Evolutionary conservation across 345 rosid species (phyloP), one percentile per base, ranked within the genome.

Genomic region (Camelina neglecta): DNA sequence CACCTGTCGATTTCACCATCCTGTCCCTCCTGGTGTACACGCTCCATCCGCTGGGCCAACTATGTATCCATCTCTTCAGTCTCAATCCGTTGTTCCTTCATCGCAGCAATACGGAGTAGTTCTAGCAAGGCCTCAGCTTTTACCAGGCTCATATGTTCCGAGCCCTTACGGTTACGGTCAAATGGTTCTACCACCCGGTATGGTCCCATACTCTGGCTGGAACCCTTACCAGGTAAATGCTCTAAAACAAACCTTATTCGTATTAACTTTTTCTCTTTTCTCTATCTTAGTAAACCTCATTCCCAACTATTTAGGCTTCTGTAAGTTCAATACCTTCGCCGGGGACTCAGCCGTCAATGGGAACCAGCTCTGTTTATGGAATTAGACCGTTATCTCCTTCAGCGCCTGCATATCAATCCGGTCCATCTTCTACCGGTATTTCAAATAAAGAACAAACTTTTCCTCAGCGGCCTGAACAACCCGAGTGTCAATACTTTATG

Each of bases 391-490:
- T 90, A 60, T 87, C 93, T 74, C 84, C 91, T 69, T 85, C 94
- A 16, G 88, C 86, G 10, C 82, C 89, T 66, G 85, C 86, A 60
- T 88, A 86, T 75, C 89, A 78, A 54, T 63, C 86, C 38, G 58
- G 78, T 13, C 86, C 83, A 63, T 56, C 85, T 64, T 73, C 86
- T 59, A 56, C 76, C 29, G 86, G 82, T 73, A 82, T 87, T 71
- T 85, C 92, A 13, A 86, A 82, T 83, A 87, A 77, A 79, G 97
- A 90, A 33, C 84, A 75, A 12, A 49, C 74, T 36, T 93, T 88
- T 85, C 99, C 99, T 3, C 92, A 89, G 68, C 86, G 96, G 76
- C 97, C 89, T 31, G 97, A 90, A 69, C 91, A 92, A 54, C 96
- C 89, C 2, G 97, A 92, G 62, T 92, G 99, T 82, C 97, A 83